Conservation (phyloP, 2,329 filamentous ascomycete species). For the Zymoseptoria pseudotritici region DNA sequence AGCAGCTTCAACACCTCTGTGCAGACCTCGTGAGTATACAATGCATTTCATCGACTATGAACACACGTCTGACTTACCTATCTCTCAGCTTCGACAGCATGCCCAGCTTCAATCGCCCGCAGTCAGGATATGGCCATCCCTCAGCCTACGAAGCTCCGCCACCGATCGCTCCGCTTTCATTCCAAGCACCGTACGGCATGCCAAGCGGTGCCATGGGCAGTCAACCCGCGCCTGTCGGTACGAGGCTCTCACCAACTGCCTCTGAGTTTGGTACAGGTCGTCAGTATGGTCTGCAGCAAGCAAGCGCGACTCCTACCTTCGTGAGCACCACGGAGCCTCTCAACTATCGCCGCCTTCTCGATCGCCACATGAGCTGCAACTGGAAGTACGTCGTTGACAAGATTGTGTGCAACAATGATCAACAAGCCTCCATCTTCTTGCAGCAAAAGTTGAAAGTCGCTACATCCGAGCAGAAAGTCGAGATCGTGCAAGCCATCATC, state of each 20-base stretch:
- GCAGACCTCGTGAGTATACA: conserved; percentile 10
- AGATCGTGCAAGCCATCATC: conserved; percentile 94
- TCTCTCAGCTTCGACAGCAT: conserved; percentile 11
- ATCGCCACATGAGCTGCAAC: conserved; percentile 94
- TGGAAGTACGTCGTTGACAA: conserved; percentile 99
- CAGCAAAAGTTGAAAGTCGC: conserved; percentile 98
- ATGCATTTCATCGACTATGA: background rate
- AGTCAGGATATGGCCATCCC: conserved; percentile 8
- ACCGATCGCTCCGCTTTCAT: conserved; percentile 23
- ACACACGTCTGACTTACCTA: conserved; percentile 6
- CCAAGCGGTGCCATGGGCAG: conserved; percentile 5
- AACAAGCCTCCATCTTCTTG: conserved; percentile 96
- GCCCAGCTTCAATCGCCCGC: conserved; percentile 6
- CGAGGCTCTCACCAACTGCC: conserved; percentile 40
- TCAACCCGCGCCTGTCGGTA: conserved; percentile 29
- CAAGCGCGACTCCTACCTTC: conserved; percentile 42
- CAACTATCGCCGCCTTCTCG: conserved; percentile 90
- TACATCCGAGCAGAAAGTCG: conserved; percentile 89
- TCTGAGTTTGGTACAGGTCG: conserved; percentile 37
- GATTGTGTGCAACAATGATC: conserved; percentile 98
- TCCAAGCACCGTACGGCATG: conserved; percentile 15
- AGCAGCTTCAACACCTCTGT: conserved; percentile 12
- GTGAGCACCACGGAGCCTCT: conserved; percentile 81
- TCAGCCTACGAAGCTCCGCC: conserved; percentile 17
- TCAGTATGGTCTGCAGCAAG: conserved; percentile 29